Percentiles rank a stretch among this genome's conserved stretches.
These are phyloP conservation scores for Nothomitra cinnamomea DNA, from an alignment of 2,329 filamentous ascomycete species.

Conservation along the genomic window DNA sequence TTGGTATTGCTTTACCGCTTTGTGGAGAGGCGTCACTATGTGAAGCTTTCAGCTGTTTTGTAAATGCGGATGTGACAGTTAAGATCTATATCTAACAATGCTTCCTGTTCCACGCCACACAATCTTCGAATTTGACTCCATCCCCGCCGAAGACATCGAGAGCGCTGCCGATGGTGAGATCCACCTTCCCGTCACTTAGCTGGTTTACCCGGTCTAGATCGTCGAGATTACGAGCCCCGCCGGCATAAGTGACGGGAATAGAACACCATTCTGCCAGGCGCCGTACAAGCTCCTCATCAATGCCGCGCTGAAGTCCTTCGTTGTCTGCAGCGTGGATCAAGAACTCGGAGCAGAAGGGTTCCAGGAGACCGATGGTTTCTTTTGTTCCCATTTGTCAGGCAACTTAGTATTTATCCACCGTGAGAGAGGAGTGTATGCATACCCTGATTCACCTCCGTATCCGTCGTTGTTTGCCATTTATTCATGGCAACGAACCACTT, in stretches of 20 bases:
- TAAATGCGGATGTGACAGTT: neutral
- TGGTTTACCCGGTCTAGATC: constrained; percentile 70
- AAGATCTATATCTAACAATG: neutral
- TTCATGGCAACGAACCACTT: constrained; percentile 98
- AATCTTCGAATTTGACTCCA: constrained; percentile 76
- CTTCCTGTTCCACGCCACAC: constrained; percentile 63
- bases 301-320: constrained; percentile 79
- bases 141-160: constrained; percentile 88
- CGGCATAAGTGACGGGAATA: constrained; percentile 91
- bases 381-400: constrained; percentile 3
- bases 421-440: constrained; percentile 12
- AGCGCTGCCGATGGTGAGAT: constrained; percentile 91
- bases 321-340: constrained; percentile 95
- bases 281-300: constrained; percentile 70
- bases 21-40: too few relatives aligned
- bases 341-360: constrained; percentile 91
- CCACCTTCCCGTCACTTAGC: constrained; percentile 65
- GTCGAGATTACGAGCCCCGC: constrained; percentile 66
- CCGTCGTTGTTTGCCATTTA: constrained; percentile 95
- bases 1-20: too few relatives aligned
- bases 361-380: constrained; percentile 67
- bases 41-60: too few relatives aligned
- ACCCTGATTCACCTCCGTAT: constrained; percentile 88
- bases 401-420: neutral
- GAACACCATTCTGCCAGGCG: constrained; percentile 69